A percentile compares a stretch with the other conserved stretches of the same genome.
Evolutionary conservation across 148 eudicot species (phyloP).

Genomic region (Diospyros lotus): DNA sequence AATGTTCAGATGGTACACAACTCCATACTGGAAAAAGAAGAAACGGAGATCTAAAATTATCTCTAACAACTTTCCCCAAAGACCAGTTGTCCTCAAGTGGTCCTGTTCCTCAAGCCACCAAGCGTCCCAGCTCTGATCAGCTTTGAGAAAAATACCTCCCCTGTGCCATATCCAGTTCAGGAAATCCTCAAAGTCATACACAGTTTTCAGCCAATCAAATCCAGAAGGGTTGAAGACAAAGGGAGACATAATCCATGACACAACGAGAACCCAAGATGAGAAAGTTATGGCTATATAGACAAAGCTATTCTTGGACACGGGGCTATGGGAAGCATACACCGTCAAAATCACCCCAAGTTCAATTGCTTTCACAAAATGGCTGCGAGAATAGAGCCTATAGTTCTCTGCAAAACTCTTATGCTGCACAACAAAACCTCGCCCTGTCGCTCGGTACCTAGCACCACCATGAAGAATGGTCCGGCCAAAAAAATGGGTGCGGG

Average conservation of each 20-base stretch:
- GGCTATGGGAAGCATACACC: conserved; percentile 76
- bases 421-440: conserved; percentile 91
- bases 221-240: conserved; percentile 96
- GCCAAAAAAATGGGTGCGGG: conserved; percentile 81
- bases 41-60: conserved; percentile 77
- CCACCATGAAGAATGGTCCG: conserved; percentile 96
- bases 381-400: conserved; percentile 78
- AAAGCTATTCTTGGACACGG: conserved; percentile 55
- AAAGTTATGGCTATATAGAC: conserved; percentile 74
- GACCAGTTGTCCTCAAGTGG: conserved; percentile 77
- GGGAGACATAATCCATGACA: conserved; percentile 89
- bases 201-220: conserved; percentile 93
- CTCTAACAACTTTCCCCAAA: conserved; percentile 91
- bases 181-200: conserved; percentile 79
- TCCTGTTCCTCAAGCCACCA: conserved; percentile 99
- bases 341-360: conserved; percentile 82
- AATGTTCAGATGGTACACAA: conserved; percentile 72
- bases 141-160: conserved; percentile 63
- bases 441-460: conserved; percentile 87
- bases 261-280: conserved; percentile 82
- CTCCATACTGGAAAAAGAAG: conserved; percentile 95
- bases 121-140: conserved; percentile 92
- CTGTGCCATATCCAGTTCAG: conserved; percentile 77
- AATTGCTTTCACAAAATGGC: conserved; percentile 89
- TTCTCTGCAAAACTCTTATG: conserved; percentile 86